A percentile compares a stretch with the other conserved stretches of the same genome.
phyloP scores from a whole-genome alignment of 2,329 filamentous ascomycete genomes.

The Davidsoniella neocaledoniae region DNA sequence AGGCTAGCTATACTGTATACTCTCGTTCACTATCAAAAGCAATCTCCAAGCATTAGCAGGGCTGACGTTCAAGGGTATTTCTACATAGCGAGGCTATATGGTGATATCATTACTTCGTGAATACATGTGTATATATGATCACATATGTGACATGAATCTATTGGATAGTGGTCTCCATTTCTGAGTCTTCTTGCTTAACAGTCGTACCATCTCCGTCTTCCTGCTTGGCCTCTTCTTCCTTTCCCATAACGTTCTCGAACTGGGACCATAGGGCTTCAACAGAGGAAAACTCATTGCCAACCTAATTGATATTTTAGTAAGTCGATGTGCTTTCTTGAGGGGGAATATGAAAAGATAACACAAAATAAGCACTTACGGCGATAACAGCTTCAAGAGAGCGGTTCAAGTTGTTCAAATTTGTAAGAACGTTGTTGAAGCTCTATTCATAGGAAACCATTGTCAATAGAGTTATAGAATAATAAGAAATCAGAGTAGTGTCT shows the following conservation, averaged over 20 bases:
- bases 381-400: slow-evolving; percentile 82
- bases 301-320: slow-evolving; percentile 25
- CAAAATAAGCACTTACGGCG: slow-evolving; percentile 37
- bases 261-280: slow-evolving; percentile 95
- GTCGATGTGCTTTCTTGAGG: neutral
- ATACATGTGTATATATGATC: no score
- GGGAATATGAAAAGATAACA: neutral
- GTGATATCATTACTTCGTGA: no score
- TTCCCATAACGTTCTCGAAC: slow-evolving; percentile 91
- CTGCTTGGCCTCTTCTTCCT: slow-evolving; percentile 25
- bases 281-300: slow-evolving; percentile 93
- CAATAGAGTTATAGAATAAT: neutral
- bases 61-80: no score
- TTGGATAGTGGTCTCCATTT: neutral
- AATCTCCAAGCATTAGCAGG: no score
- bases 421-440: slow-evolving; percentile 77
- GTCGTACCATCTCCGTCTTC: slow-evolving; percentile 13
- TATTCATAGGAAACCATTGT: slow-evolving; percentile 17
- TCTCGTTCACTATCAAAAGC: no score
- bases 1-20: no score
- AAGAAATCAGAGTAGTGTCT: neutral
- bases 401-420: slow-evolving; percentile 92
- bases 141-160: no score
- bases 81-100: no score
- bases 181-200: neutral